Evolutionary conservation across 495 filamentous ascomycete genomes (phyloP).

Genomic region (Xylaria curta): DNA sequence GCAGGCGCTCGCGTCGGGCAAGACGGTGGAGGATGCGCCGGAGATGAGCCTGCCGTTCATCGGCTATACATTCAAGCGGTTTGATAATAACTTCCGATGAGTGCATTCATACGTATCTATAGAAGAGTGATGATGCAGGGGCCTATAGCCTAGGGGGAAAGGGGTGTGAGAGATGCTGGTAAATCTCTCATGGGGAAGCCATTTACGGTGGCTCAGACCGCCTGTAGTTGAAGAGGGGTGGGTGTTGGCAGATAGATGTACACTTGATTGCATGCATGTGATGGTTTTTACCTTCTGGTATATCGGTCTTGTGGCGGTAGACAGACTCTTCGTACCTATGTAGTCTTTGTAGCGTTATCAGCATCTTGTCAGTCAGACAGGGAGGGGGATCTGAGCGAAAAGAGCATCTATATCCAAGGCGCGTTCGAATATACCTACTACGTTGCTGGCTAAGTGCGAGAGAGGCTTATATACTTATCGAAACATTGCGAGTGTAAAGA

Average conservation of each 20-base stretch:
- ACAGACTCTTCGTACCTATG: not conserved
- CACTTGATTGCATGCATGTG: conserved; percentile 15
- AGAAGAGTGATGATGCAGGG: not conserved
- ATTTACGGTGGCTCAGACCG: not conserved
- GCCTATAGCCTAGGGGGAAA: not conserved
- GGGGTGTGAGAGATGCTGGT: conserved; percentile 18
- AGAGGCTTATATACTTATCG: not conserved
- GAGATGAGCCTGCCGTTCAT: conserved; percentile 98
- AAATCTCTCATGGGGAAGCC: conserved; percentile 7
- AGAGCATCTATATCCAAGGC: not conserved
- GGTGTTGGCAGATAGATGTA: not conserved
- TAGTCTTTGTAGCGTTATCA: not conserved
- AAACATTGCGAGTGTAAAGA: not conserved
- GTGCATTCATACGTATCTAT: conserved; percentile 5
- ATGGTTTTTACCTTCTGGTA: conserved; percentile 4
- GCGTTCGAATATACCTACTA: not conserved
- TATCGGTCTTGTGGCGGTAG: conserved; percentile 11
- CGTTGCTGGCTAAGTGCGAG: not conserved
- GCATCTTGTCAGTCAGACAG: not conserved
- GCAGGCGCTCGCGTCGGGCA: conserved; percentile 44
- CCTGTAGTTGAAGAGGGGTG: not conserved
- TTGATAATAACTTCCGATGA: conserved; percentile 76
- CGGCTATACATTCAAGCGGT: conserved; percentile 98
- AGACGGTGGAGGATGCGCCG: conserved; percentile 55
- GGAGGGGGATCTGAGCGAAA: not conserved